These are phyloP conservation scores for Hyphopichia buzzinii DNA, from an alignment of 1,139 yeast genomes.

Conservation along the genomic window DNA sequence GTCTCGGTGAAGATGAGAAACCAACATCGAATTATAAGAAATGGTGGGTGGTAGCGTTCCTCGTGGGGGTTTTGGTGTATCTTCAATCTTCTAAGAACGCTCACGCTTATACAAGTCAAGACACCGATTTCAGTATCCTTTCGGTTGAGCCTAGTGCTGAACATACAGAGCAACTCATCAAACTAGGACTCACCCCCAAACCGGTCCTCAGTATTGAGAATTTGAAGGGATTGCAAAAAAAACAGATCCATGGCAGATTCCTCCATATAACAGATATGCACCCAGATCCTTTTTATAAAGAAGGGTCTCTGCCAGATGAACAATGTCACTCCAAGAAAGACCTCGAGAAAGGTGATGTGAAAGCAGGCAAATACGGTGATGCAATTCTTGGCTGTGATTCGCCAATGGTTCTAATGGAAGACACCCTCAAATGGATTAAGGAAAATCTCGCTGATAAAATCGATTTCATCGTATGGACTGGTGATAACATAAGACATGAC, in stretches of 20 bases:
- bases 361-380: slow-evolving; percentile 70
- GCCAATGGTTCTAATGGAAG: slow-evolving; percentile 58
- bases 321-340: slow-evolving; percentile 54
- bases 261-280: slow-evolving; percentile 84
- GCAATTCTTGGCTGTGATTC: slow-evolving; percentile 73
- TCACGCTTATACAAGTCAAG: not conserved
- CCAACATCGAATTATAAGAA: not conserved
- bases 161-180: not conserved
- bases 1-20: not conserved
- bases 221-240: not conserved
- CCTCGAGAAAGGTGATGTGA: slow-evolving; percentile 29
- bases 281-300: slow-evolving; percentile 70
- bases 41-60: not conserved
- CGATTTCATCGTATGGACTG: slow-evolving; percentile 88
- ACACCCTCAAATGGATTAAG: slow-evolving; percentile 65
- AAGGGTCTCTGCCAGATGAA: slow-evolving; percentile 47
- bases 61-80: not conserved
- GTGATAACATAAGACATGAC: slow-evolving; percentile 85
- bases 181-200: slow-evolving; percentile 34
- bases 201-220: slow-evolving; percentile 16
- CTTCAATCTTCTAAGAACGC: not conserved
- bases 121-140: not conserved
- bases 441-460: slow-evolving; percentile 67
- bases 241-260: slow-evolving; percentile 62
- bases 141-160: not conserved